Base-by-base conservation (phyloP, 179 eudicot species). In the Monotropa hypopitys region DNA sequence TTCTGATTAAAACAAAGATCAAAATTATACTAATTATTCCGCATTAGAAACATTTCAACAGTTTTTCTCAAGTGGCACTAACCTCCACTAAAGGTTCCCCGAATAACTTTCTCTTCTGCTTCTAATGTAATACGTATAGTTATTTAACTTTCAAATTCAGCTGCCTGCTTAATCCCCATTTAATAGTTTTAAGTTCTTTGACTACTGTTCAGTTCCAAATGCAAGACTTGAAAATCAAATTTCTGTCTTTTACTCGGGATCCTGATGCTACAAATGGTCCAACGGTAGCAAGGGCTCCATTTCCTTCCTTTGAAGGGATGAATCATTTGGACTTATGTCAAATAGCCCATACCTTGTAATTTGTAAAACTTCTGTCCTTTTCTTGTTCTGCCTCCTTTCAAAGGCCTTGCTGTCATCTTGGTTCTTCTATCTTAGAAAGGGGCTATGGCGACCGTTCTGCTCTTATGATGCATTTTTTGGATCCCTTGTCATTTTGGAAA, bases 21-120 rank as follows among this genome's bases (percentile, higher is more conserved):
- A 11, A 20, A 8, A 18, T 56, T n/a, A n/a, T 6, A 7, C 62
- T 56, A 6, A 21, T 56, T 21, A 56, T 21, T 18, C 20, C 11
- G 5, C 20, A 54, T 12, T 56, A 56, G 28, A 56, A 20, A 6
- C 30, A 6, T 56, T 56, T 7, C 30, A n/a, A 21, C 62, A 56
- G 30, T 30, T 56, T n/a, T 23, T 56, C 62, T 56, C n/a, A n/a
- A 56, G 30, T 56, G 30, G 16, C 16, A 49, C 53, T 49, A 49
- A 49, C 0, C 53, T 49, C 62, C 62, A 56, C 62, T n/a, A 56
- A 56, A 23, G 62, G 26, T 21, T 23, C 21, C 40, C 90, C 3
- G 15, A 50, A 3, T 50, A 49, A 50, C n/a, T 15, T 18, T 50
- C 54, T 47, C 54, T 50, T 50, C 54, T 18, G 5, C 54, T 49